Percentiles rank a stretch among this genome's conserved stretches.
Conservation (phyloP, 768 basidiomycete genomes). For the Nidula microcarpa region DNA sequence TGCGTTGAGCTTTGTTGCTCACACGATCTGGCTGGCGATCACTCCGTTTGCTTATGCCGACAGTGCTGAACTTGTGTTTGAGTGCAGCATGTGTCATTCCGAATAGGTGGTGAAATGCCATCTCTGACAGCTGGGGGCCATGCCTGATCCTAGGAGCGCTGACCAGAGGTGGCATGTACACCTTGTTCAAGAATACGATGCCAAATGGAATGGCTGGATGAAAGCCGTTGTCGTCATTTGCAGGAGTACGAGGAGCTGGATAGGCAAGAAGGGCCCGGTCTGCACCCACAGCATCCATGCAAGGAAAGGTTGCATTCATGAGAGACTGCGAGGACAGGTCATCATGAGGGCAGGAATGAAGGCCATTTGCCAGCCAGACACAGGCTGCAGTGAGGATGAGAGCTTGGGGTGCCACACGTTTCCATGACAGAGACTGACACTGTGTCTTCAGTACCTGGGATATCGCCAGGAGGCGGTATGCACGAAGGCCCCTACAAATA, state of each 20-base stretch:
- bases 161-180: conserved; percentile 5
- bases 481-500: conserved; percentile 1
- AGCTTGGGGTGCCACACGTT: not conserved
- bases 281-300: conserved; percentile 4
- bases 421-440: not conserved
- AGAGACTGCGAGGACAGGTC: conserved; percentile 12
- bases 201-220: conserved; percentile 3
- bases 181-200: conserved; percentile 4
- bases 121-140: not conserved
- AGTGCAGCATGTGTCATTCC: not conserved
- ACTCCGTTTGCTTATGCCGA: no score
- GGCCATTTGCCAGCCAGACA: conserved; percentile 17
- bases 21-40: no score
- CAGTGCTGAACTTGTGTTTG: no score
- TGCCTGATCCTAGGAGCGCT: conserved; percentile 3
- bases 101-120: conserved; percentile 10
- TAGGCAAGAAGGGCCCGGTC: conserved; percentile 11
- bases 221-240: conserved; percentile 1
- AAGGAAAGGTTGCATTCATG: conserved; percentile 14
- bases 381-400: conserved; percentile 16
- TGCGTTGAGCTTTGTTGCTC: not conserved
- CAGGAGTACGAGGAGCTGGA: not conserved
- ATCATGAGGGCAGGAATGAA: conserved; percentile 21
- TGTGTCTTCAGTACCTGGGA: not conserved
- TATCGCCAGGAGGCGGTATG: not conserved